Conservation (phyloP, 2,329 filamentous ascomycete species). For the Pezicula neosporulosa region DNA sequence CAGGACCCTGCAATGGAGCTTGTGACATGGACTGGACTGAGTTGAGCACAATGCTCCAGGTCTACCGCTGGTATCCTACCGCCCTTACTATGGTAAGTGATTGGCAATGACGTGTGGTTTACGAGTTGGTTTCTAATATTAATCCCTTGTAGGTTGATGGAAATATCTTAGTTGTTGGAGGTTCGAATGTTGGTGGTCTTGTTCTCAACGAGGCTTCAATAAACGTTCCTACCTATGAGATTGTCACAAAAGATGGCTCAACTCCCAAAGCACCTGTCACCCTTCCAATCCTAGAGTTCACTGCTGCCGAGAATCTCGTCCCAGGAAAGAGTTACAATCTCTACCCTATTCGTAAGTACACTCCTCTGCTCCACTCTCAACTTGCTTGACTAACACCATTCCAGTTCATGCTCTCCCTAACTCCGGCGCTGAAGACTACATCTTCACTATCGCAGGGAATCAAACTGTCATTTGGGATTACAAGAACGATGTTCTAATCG, state of each 20-base stretch:
- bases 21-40: constrained; percentile 2
- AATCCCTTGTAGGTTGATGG: neutral
- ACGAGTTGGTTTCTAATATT: too few species aligned
- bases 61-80: constrained; percentile 1
- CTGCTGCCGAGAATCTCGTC: neutral
- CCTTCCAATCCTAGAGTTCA: constrained; percentile 1
- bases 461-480: constrained; percentile 1
- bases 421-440: neutral
- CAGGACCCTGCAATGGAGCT: constrained; percentile 3
- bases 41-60: neutral
- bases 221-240: constrained; percentile 1
- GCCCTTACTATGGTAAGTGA: neutral
- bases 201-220: constrained; percentile 3
- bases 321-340: neutral
- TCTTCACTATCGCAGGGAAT: neutral
- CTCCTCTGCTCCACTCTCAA: neutral
- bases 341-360: neutral
- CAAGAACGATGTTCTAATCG: neutral
- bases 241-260: neutral
- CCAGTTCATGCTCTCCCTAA: neutral
- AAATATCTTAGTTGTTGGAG: constrained; percentile 1
- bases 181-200: neutral
- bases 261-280: neutral
- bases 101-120: too few species aligned
- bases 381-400: neutral